Percentiles rank a stretch among this genome's conserved stretches.
Conservation (phyloP, 2,329 filamentous ascomycete species). For the Pseudocercospora musae region DNA sequence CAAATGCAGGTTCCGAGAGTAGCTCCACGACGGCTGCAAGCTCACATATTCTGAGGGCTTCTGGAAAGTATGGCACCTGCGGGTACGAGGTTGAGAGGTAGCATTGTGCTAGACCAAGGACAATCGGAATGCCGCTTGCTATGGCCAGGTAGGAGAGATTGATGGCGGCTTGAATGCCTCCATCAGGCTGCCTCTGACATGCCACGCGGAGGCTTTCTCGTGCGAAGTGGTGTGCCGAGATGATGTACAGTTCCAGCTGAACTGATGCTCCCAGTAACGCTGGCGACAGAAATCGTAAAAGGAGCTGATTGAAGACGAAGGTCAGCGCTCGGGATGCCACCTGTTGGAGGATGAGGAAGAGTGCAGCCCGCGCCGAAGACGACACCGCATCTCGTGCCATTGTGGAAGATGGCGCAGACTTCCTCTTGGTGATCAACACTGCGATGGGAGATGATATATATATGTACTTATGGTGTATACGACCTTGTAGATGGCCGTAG, state of each 20-base stretch:
- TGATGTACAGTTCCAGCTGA: slow-evolving; percentile 88
- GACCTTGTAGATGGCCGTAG: background rate
- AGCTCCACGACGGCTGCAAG: slow-evolving; percentile 69
- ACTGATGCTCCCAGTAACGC: slow-evolving; percentile 79
- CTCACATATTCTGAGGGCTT: slow-evolving; percentile 55
- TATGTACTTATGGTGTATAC: background rate
- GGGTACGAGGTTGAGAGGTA: slow-evolving; percentile 59
- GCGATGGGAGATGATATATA: too few species aligned
- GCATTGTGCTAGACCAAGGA: slow-evolving; percentile 56
- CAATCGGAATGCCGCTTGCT: slow-evolving; percentile 61
- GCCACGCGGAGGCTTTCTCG: slow-evolving; percentile 89
- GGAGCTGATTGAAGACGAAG: slow-evolving; percentile 85
- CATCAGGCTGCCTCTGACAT: slow-evolving; percentile 65
- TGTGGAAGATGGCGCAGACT: background rate
- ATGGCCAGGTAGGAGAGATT: slow-evolving; percentile 84
- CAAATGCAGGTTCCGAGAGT: slow-evolving; percentile 82
- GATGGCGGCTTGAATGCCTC: slow-evolving; percentile 67
- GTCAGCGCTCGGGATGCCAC: slow-evolving; percentile 82
- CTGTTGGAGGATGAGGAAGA: slow-evolving; percentile 83
- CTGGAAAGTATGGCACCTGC: slow-evolving; percentile 60
- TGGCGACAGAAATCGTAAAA: slow-evolving; percentile 84
- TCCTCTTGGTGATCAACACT: too few species aligned
- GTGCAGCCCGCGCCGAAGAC: slow-evolving; percentile 66
- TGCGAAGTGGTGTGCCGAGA: slow-evolving; percentile 91
- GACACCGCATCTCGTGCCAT: slow-evolving; percentile 36